Percentiles rank a stretch among this genome's conserved stretches.
Conservation (phyloP, 225 moss, liverwort and hornwort species). For the Physcomitrium patens region DNA sequence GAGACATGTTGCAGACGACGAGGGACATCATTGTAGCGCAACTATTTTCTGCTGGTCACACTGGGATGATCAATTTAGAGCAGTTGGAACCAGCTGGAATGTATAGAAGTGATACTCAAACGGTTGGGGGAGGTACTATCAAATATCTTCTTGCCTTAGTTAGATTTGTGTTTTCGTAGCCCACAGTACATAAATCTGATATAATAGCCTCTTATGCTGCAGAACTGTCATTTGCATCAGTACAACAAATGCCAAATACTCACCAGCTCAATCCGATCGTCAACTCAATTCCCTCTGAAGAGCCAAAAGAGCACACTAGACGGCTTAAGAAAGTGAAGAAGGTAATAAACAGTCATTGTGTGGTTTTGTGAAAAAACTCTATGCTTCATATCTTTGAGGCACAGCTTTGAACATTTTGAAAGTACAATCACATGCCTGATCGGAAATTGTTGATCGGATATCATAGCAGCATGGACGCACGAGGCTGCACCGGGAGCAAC, state of each 20-base stretch:
- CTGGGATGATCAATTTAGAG: constrained; percentile 45
- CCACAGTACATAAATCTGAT: constrained; percentile 14
- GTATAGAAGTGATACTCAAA: constrained; percentile 34
- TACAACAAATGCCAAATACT: constrained; percentile 37
- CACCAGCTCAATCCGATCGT: constrained; percentile 33
- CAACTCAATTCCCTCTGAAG: constrained; percentile 44
- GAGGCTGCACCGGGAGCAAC: constrained; percentile 68
- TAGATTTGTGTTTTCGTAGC: background rate
- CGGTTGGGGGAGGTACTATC: constrained; percentile 25
- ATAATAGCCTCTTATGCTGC: constrained; percentile 20
- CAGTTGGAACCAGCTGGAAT: constrained; percentile 41
- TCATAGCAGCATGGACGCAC: constrained; percentile 58
- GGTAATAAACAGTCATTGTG: constrained; percentile 23
- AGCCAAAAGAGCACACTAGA: constrained; percentile 53
- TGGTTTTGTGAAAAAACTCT: background rate
- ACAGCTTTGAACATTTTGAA: background rate
- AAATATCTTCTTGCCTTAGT: constrained; percentile 5
- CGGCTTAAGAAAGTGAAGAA: constrained; percentile 65
- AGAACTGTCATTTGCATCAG: constrained; percentile 53
- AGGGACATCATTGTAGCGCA: constrained; percentile 51
- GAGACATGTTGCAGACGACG: constrained; percentile 52
- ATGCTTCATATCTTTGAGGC: background rate
- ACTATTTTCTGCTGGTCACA: constrained; percentile 47
- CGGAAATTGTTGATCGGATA: constrained; percentile 17
- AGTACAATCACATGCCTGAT: background rate